Conservation (phyloP, 441 rosid species). For the Arabidopsis hybrid region DNA sequence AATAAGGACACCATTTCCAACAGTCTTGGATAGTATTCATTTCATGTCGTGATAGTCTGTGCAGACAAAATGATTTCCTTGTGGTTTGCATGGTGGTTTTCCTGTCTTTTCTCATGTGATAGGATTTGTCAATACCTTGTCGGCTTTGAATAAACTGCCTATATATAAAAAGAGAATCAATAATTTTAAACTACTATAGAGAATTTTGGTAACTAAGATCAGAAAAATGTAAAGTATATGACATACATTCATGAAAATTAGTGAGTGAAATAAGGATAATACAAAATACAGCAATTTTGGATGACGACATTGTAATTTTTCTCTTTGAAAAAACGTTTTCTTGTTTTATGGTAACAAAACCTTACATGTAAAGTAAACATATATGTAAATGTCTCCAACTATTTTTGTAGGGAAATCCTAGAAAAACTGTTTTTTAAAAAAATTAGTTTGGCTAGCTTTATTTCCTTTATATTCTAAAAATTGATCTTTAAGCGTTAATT, state of each 20-base stretch:
- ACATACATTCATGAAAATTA: slow-evolving; percentile 20
- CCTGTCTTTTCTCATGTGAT: too few relatives aligned
- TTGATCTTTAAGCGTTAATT: not conserved
- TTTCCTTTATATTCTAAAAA: not conserved
- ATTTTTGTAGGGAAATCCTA: not conserved
- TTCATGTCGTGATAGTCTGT: too few relatives aligned
- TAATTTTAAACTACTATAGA: too few relatives aligned
- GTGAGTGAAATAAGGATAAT: not conserved
- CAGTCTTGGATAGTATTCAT: too few relatives aligned
- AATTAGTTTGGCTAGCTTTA: not conserved
- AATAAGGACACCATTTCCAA: too few relatives aligned
- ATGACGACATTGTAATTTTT: not conserved
- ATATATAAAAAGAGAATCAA: too few relatives aligned
- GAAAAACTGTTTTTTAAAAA: not conserved
- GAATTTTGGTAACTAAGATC: too few relatives aligned
- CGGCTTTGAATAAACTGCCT: too few relatives aligned
- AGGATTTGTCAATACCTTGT: too few relatives aligned
- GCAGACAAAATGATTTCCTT: too few relatives aligned
- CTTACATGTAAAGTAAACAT: not conserved
- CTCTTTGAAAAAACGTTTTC: not conserved
- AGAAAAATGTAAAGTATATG: not conserved
- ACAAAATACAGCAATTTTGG: slow-evolving; percentile 3
- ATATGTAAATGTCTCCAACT: not conserved
- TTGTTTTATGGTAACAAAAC: not conserved
- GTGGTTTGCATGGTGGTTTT: too few relatives aligned